These are phyloP conservation scores for Xylaria multiplex DNA, from an alignment of 2,329 filamentous ascomycete genomes.

Conservation along the genomic window DNA sequence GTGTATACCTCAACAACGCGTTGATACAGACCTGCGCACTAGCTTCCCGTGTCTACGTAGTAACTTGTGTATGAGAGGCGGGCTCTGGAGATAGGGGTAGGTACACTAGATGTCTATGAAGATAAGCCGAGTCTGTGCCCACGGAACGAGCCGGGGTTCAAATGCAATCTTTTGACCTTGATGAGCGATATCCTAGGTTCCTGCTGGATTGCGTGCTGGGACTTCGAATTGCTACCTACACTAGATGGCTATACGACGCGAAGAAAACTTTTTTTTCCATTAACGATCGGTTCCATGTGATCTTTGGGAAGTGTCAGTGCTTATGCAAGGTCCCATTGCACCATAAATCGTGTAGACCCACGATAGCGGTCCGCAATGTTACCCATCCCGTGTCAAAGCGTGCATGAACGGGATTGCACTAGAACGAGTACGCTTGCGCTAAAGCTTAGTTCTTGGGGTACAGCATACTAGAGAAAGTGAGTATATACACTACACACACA, in stretches of 20 bases:
- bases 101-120: not conserved
- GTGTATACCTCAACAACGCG: not conserved
- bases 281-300: conserved; percentile 1
- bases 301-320: conserved; percentile 19
- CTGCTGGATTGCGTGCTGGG: conserved; percentile 9
- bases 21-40: not conserved
- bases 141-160: conserved; percentile 6
- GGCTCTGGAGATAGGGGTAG: not conserved
- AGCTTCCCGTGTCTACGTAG: not conserved
- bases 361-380: conserved; percentile 5
- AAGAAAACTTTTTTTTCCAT: conserved; percentile 16
- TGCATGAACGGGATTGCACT: conserved; percentile 1
- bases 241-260: no score
- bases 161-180: not conserved
- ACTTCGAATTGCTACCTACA: not conserved
- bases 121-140: conserved; percentile 11
- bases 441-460: not conserved
- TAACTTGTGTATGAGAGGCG: no score
- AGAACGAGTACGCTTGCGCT: not conserved
- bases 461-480: no score
- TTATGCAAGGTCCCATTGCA: conserved; percentile 20
- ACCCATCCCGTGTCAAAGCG: conserved; percentile 18
- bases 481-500: no score
- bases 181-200: not conserved
- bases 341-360: conserved; percentile 14